Conservation (phyloP, 345 rosid species). For the Aquilaria malaccensis region DNA sequence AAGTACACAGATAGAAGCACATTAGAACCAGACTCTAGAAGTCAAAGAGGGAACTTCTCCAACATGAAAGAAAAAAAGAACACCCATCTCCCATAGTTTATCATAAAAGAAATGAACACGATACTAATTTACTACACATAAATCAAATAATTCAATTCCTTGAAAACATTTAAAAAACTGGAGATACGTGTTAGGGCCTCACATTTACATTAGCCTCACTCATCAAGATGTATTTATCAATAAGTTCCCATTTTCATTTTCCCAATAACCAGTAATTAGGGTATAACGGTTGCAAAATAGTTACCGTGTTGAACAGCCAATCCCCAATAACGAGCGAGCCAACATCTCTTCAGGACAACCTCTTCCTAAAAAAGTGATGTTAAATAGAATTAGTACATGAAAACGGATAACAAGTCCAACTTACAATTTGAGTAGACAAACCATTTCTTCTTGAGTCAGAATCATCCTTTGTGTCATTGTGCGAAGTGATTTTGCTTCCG, state of each 20-base stretch:
- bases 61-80: neutral
- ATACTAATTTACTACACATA: neutral
- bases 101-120: neutral
- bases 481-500: constrained; percentile 78
- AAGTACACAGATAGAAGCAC: constrained; percentile 16
- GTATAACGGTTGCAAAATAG: neutral
- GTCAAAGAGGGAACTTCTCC: neutral
- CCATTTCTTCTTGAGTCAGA: constrained; percentile 92
- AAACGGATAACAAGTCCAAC: constrained; percentile 12
- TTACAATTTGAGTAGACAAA: constrained; percentile 23
- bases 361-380: constrained; percentile 59
- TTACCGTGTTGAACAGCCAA: constrained; percentile 85
- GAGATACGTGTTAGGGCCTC: neutral
- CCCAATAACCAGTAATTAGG: neutral
- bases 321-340: constrained; percentile 99
- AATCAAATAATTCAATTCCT: no score
- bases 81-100: neutral
- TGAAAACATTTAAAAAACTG: neutral
- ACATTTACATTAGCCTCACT: neutral
- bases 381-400: constrained; percentile 15
- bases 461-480: constrained; percentile 94
- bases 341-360: constrained; percentile 97
- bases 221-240: no score
- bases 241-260: neutral
- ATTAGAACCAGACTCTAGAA: neutral